Base-by-base conservation (phyloP, 805 yeast genomes). In the Kodamaea neixiangensis region DNA sequence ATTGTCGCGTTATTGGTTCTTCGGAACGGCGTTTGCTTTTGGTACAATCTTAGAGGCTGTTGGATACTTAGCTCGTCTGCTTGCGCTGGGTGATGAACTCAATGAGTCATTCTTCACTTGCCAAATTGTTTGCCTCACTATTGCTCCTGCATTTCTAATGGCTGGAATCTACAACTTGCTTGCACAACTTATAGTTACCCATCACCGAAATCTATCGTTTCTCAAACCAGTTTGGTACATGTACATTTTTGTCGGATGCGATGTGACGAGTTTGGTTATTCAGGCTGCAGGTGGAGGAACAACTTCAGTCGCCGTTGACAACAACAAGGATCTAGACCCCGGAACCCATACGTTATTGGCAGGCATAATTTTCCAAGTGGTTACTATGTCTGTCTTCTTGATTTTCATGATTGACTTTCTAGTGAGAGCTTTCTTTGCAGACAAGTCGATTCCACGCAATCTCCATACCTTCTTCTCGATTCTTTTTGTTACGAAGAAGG, bases 241-340 rank as follows among this genome's bases (percentile, higher is more conserved):
- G 20, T 55, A 55, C 46, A 45, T 55, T 9, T 55, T 55, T 18
- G 47, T 55, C 20, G 33, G 48, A 6, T 52, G 54, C 31, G 58
- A 55, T 22, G 48, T 55, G 42, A 13, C 53, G 3, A 43, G 50
- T 7, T 50, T 62, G 29, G 43, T 58, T 3, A 46, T 62, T 15
- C 64, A 62, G 45, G 51, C 50, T 2, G 61, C 58, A 1, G 64
- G 64, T 2, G 65, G 60, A 5, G 58, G 61, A 50, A 51, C 57
- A 6, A 47, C 50, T 14, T 50, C 62, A 1, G 29, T 22, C 10
- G 58, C 59, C 1, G 40, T 49, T 19, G 17, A 49, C 31, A 37
- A 48, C 34, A 31, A 46, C 33, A 7, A 33, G 13, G 40, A 44
- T 39, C 21, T 54, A 2, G 42, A 20, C 1, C 51, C 56, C 14